A percentile compares a stretch with the other conserved stretches of the same genome.
Evolutionary conservation across 768 basidiomycete species (phyloP).

Genomic region (Lactifluus hygrophoroides): DNA sequence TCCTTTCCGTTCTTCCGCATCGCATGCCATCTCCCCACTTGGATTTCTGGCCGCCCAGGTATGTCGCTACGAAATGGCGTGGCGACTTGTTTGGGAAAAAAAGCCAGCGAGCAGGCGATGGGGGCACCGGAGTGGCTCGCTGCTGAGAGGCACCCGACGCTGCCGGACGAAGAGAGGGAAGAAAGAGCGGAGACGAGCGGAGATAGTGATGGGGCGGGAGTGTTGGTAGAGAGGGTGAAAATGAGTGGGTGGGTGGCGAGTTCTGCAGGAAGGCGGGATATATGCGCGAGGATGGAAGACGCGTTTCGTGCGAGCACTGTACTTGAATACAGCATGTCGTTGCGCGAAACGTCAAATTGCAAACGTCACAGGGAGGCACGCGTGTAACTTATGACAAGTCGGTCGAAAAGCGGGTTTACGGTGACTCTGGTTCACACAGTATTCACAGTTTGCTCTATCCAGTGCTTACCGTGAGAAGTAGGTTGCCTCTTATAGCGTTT

Average conservation of each 20-base stretch:
- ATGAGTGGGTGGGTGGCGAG: constrained; percentile 31
- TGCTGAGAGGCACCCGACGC: too few relatives aligned
- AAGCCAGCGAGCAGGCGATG: constrained; percentile 49
- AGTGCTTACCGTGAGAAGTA: too few relatives aligned
- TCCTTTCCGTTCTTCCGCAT: constrained; percentile 32
- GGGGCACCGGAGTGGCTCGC: constrained; percentile 23
- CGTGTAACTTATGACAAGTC: too few relatives aligned
- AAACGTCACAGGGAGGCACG: too few relatives aligned
- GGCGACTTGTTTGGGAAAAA: constrained; percentile 37
- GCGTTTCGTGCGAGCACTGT: constrained; percentile 17
- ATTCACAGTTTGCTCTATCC: too few relatives aligned
- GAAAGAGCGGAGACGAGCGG: constrained; percentile 23
- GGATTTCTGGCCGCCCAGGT: constrained; percentile 45
- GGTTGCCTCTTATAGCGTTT: too few relatives aligned
- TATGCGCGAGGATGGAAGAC: constrained; percentile 3
- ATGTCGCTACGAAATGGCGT: constrained; percentile 56
- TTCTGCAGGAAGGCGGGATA: constrained; percentile 10
- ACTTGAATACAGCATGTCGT: constrained; percentile 15
- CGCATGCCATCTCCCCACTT: constrained; percentile 69
- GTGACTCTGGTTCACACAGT: too few relatives aligned
- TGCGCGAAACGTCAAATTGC: too few relatives aligned
- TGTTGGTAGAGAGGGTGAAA: constrained; percentile 42
- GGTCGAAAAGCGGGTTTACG: too few relatives aligned
- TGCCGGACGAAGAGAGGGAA: constrained; percentile 22
- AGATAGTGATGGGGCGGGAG: constrained; percentile 29